A percentile compares a stretch with the other conserved stretches of the same genome.
phyloP scores from a whole-genome alignment of 257 asterid species.

The Misopates orontium region DNA sequence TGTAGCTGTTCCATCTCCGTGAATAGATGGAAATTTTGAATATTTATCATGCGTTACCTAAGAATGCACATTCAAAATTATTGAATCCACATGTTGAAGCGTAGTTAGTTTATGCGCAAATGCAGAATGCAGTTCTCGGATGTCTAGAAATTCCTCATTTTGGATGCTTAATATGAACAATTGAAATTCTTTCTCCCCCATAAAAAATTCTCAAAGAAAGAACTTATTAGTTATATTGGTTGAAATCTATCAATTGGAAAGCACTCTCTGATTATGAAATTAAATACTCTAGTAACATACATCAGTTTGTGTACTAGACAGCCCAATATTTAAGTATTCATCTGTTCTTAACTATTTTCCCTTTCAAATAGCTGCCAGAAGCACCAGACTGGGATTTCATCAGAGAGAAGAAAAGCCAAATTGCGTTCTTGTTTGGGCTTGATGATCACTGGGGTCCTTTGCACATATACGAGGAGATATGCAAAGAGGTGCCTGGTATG shows the following conservation, averaged over 20 bases:
- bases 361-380: slow-evolving; percentile 55
- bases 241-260: neutral
- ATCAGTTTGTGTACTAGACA: neutral
- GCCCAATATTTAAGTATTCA: neutral
- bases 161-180: neutral
- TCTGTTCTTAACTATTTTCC: slow-evolving; percentile 6
- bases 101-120: too few relatives aligned
- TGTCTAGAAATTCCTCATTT: too few relatives aligned
- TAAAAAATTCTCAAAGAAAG: too few relatives aligned
- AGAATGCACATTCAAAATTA: too few relatives aligned
- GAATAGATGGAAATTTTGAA: too few relatives aligned
- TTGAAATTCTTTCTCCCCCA: neutral
- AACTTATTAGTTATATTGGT: neutral
- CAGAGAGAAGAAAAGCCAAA: slow-evolving; percentile 51
- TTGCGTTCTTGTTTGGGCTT: slow-evolving; percentile 73
- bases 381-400: slow-evolving; percentile 74
- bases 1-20: too few relatives aligned
- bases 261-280: neutral
- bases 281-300: neutral
- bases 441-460: slow-evolving; percentile 98
- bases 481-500: slow-evolving; percentile 52
- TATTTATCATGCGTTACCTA: too few relatives aligned
- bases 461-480: slow-evolving; percentile 71
- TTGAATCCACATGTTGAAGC: too few relatives aligned
- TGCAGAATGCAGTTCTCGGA: too few relatives aligned